A percentile compares a stretch with the other conserved stretches of the same genome.
Evolutionary conservation across 2,329 filamentous ascomycete genomes (phyloP).

Genomic region (Beauveria scarabaeidicola): DNA sequence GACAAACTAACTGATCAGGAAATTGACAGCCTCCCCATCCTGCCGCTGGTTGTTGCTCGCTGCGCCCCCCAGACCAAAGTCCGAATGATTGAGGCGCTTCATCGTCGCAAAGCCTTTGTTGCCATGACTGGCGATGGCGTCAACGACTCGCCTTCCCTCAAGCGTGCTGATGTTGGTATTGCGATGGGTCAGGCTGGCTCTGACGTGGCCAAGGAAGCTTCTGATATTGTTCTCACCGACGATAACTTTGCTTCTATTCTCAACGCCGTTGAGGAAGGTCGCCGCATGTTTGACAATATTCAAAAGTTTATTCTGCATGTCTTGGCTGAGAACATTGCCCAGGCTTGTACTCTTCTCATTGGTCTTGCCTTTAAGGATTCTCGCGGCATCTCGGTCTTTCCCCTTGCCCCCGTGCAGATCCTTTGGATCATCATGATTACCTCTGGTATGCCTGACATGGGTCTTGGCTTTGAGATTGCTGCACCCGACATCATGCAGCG

Average conservation of each 20-base stretch:
- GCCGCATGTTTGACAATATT: conserved; percentile 65
- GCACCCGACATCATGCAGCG: conserved; percentile 60
- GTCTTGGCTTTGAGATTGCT: conserved; percentile 61
- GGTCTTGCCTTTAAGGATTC: conserved; percentile 62
- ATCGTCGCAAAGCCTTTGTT: conserved; percentile 51
- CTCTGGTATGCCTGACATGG: conserved; percentile 66
- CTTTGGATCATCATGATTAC: conserved; percentile 77
- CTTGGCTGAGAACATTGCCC: conserved; percentile 60
- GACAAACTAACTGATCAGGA: conserved; percentile 55
- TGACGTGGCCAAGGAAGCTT: conserved; percentile 62
- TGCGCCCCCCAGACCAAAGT: conserved; percentile 62
- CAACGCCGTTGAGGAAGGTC: conserved; percentile 62
- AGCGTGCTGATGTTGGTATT: conserved; percentile 58
- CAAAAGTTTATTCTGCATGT: conserved; percentile 64
- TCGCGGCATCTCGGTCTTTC: conserved; percentile 57
- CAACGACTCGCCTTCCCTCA: conserved; percentile 58
- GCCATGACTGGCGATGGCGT: conserved; percentile 64
- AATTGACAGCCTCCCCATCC: conserved; percentile 50
- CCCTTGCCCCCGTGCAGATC: conserved; percentile 64
- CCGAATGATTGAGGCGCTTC: conserved; percentile 62
- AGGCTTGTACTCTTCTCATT: conserved; percentile 59
- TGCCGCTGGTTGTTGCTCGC: conserved; percentile 57
- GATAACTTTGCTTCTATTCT: conserved; percentile 67
- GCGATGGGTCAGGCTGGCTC: conserved; percentile 61
- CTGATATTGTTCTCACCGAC: conserved; percentile 60